Evolutionary conservation across 2,329 filamentous ascomycete genomes (phyloP).

Genomic region (Pyrenochaeta sp.): DNA sequence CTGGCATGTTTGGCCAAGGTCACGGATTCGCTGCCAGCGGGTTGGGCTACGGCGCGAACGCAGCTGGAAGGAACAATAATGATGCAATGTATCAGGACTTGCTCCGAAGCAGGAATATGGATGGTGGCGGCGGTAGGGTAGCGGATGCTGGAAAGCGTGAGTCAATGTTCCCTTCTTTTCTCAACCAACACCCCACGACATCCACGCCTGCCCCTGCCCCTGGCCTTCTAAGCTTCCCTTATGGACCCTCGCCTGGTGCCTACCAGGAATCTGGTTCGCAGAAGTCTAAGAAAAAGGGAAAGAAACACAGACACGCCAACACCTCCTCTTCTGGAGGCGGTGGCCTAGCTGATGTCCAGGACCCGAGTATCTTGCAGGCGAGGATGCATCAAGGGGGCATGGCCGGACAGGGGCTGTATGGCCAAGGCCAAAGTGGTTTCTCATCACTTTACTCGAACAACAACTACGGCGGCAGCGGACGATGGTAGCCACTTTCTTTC

Average conservation of each 20-base stretch:
- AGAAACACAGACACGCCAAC: constrained; percentile 99
- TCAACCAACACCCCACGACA: constrained; percentile 83
- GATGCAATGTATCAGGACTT: constrained; percentile 81
- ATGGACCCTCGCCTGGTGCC: constrained; percentile 83
- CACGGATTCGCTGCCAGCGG: constrained; percentile 79
- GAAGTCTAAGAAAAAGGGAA: constrained; percentile 99
- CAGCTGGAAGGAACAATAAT: constrained; percentile 75
- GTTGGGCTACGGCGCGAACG: constrained; percentile 68
- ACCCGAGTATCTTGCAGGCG: constrained; percentile 99
- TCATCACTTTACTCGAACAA: constrained; percentile 79
- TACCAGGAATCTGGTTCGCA: constrained; percentile 87
- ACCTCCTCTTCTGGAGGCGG: constrained; percentile 99
- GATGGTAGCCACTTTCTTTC: constrained; percentile 48
- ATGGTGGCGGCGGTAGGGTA: constrained; percentile 72
- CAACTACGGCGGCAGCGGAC: constrained; percentile 53
- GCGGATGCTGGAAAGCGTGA: constrained; percentile 96
- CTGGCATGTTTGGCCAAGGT: constrained; percentile 87
- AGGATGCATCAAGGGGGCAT: constrained; percentile 89
- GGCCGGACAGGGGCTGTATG: constrained; percentile 88
- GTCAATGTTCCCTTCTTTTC: constrained; percentile 94
- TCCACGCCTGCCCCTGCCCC: constrained; percentile 88
- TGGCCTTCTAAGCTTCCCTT: constrained; percentile 90
- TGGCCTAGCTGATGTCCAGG: constrained; percentile 99
- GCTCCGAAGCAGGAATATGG: constrained; percentile 70
- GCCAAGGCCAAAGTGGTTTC: constrained; percentile 92